phyloP scores from a whole-genome alignment of 2,329 filamentous ascomycete genomes.

The Kalmusia sp. region DNA sequence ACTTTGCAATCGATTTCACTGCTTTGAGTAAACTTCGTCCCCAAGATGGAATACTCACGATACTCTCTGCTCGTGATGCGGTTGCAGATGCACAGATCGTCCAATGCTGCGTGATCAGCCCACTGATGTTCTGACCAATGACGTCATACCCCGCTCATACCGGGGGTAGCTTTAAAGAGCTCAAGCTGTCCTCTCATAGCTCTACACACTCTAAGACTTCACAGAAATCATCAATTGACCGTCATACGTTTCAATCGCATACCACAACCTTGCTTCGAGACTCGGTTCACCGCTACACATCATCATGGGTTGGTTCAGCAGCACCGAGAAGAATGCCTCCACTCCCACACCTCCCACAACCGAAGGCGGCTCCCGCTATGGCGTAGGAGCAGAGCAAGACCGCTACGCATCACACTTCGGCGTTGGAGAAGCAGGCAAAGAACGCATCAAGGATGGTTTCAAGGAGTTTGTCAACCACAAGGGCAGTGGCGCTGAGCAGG shows the following conservation, averaged over 20 bases:
- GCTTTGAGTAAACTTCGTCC: too few species aligned
- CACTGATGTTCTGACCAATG: not conserved
- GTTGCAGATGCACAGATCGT: too few species aligned
- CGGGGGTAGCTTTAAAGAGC: slow-evolving; percentile 7
- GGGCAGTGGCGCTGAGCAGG: slow-evolving; percentile 40
- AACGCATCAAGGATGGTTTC: slow-evolving; percentile 29
- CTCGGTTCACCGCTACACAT: not conserved
- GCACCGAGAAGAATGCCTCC: slow-evolving; percentile 11
- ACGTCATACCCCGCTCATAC: slow-evolving; percentile 6
- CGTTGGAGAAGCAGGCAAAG: slow-evolving; percentile 20
- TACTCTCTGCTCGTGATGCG: too few species aligned
- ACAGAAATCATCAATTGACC: not conserved
- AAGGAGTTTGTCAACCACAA: slow-evolving; percentile 20
- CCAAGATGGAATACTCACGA: too few species aligned
- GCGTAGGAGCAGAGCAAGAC: slow-evolving; percentile 43
- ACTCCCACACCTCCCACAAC: not conserved
- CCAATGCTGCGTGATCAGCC: not conserved
- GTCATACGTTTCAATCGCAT: not conserved
- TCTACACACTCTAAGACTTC: not conserved
- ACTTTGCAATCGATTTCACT: too few species aligned
- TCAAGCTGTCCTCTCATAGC: not conserved
- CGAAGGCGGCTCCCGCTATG: slow-evolving; percentile 23
- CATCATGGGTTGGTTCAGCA: slow-evolving; percentile 22
- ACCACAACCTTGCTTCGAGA: not conserved
- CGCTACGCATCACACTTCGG: slow-evolving; percentile 29